Base-by-base conservation (phyloP, 2,329 filamentous ascomycete species). In the Fusarium brachygibbosum region DNA sequence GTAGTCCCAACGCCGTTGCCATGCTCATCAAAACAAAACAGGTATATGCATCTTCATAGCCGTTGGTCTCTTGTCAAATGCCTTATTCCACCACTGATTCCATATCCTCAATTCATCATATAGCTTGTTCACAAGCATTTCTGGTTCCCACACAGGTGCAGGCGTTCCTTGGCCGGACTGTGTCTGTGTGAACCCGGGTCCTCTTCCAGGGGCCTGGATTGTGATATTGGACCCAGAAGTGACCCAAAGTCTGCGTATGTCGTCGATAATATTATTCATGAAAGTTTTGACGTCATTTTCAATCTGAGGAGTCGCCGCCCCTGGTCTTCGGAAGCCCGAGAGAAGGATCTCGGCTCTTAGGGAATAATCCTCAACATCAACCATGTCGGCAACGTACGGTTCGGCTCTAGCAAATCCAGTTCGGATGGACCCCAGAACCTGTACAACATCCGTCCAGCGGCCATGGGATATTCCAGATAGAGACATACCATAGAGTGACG, bases 161-260 rank as follows among this genome's bases (percentile, higher is more conserved):
- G 69, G 58, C 17, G 79, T 76, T 13, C 80, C 81, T 55, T 79
- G 79, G 3, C 76, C 77, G 6, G 78, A 76, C 51, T 82, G 79
- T 19, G 78, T 79, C 25, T 71, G 72, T 6, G 72, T 59, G 9
- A 76, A 72, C 13, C 72, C 75, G 14, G 71, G 73, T 11, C 68
- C 71, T 52, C 76, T 79, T 4, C 76, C 77, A 6, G 81, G 80
- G 5, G 77, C 79, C 57, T 78, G 81, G 25, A 84, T 78, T 0
- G 76, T 79, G 13, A 85, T 78, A 5, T 61, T 75, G 3, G 73
- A 69, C 5, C 69, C 73, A 5, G 74, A 74, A 2, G 76, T 71
- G 10, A 78, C 60, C 85, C 85, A 87, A 41, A 81, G 83, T 44
- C 78, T 79, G 6, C 75, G 74, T 13, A 86, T 79, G 41, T 87